These are phyloP conservation scores for Cucurbita maxima DNA, from an alignment of 306 rosid genomes.

Conservation along the genomic window DNA sequence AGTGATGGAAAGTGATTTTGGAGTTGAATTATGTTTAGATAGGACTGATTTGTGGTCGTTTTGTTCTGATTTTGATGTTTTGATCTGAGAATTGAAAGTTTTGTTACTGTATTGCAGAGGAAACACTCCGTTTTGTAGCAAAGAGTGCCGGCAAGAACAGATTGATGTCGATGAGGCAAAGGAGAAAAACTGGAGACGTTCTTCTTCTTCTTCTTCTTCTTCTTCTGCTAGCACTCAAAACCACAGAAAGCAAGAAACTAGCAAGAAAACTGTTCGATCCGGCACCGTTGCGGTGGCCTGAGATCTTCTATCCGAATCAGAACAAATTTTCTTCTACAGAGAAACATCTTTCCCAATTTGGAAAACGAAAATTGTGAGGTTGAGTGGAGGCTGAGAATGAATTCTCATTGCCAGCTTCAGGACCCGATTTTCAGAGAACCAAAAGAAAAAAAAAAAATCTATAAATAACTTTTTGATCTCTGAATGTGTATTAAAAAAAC, in stretches of 20 bases:
- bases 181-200: slow-evolving; percentile 45
- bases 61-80: slow-evolving; percentile 6
- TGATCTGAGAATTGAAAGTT: slow-evolving; percentile 4
- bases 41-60: not conserved
- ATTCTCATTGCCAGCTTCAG: not conserved
- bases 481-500: not conserved
- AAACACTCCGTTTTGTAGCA: slow-evolving; percentile 89
- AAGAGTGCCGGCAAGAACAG: slow-evolving; percentile 81
- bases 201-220: not conserved
- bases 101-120: slow-evolving; percentile 41
- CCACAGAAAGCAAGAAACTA: slow-evolving; percentile 42
- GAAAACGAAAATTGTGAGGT: not conserved
- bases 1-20: not conserved
- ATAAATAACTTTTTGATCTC: not conserved
- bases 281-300: slow-evolving; percentile 69
- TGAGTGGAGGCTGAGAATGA: not conserved
- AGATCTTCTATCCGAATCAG: not conserved
- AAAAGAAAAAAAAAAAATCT: not conserved
- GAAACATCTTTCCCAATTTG: not conserved
- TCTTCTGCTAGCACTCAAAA: slow-evolving; percentile 18
- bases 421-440: not conserved
- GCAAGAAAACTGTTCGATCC: slow-evolving; percentile 40
- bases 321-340: not conserved
- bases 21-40: not conserved
- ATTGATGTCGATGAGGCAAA: slow-evolving; percentile 64